phyloP scores from a whole-genome alignment of 352 stramenopile species.

The Pythium pectinolyticum region DNA sequence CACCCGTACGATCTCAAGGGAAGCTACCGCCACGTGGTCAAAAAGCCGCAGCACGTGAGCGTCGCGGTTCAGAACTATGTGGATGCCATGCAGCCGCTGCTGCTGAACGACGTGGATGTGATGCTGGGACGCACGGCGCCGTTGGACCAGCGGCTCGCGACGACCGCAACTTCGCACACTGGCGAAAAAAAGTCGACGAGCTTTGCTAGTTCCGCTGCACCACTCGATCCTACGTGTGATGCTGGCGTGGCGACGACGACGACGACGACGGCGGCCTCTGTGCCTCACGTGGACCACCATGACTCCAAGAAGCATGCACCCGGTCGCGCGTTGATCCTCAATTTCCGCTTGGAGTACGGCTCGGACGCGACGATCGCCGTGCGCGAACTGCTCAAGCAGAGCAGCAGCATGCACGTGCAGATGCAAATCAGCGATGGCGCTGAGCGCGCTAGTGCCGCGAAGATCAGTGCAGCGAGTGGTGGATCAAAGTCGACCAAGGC shows the following conservation, averaged over 20 bases:
- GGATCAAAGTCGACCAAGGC: not conserved
- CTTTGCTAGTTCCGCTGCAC: not conserved
- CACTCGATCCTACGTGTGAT: not conserved
- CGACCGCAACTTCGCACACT: too few species aligned
- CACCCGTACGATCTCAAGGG: conserved; percentile 60
- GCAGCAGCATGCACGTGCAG: conserved; percentile 77
- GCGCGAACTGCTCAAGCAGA: conserved; percentile 93
- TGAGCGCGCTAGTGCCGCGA: not conserved
- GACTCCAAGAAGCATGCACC: conserved; percentile 9
- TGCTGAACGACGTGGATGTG: conserved; percentile 84
- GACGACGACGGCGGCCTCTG: too few species aligned
- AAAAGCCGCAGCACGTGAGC: conserved; percentile 65
- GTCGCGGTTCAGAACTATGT: conserved; percentile 72
- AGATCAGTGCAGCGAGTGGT: not conserved
- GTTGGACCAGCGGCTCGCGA: not conserved
- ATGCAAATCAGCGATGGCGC: conserved; percentile 41
- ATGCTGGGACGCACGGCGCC: conserved; percentile 21
- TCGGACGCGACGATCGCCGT: conserved; percentile 93
- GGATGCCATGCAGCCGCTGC: conserved; percentile 73
- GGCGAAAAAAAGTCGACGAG: not conserved
- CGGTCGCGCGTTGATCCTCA: conserved; percentile 33
- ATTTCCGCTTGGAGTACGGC: conserved; percentile 61
- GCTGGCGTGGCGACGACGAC: not conserved
- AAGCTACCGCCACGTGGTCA: conserved; percentile 84
- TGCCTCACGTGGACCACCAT: too few species aligned